phyloP scores from a whole-genome alignment of 2,329 filamentous ascomycete species.

The Elsinoe ampelina region DNA sequence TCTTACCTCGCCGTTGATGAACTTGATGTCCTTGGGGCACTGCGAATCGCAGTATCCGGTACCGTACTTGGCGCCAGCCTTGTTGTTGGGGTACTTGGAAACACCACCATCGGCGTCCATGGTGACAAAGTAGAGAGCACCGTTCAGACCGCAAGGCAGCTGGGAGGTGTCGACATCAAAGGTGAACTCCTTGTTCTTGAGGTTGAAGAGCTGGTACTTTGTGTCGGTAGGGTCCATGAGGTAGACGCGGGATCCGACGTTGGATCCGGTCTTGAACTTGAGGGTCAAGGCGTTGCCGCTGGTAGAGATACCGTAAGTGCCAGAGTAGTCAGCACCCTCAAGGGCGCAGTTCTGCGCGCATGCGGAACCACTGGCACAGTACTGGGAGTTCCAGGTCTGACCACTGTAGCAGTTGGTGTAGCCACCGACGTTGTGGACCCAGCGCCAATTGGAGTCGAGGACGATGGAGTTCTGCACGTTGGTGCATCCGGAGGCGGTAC shows the following conservation, averaged over 20 bases:
- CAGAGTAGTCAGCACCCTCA: slow-evolving; percentile 35
- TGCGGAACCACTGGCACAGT: slow-evolving; percentile 30
- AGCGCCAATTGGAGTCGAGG: slow-evolving; percentile 44
- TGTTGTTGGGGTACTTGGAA: slow-evolving; percentile 30
- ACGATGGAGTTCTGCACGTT: slow-evolving; percentile 29
- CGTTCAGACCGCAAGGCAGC: slow-evolving; percentile 61
- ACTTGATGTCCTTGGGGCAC: slow-evolving; percentile 30
- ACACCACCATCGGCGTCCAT: slow-evolving; percentile 55
- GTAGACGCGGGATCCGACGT: slow-evolving; percentile 35
- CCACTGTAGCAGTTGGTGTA: slow-evolving; percentile 43
- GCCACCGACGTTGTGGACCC: slow-evolving; percentile 36
- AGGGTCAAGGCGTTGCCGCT: slow-evolving; percentile 45
- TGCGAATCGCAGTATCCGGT: slow-evolving; percentile 49
- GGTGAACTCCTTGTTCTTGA: slow-evolving; percentile 60
- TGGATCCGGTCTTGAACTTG: slow-evolving; percentile 49
- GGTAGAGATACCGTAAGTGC: slow-evolving; percentile 42
- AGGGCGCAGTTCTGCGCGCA: slow-evolving; percentile 35
- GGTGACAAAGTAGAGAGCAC: slow-evolving; percentile 56
- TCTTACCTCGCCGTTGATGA: slow-evolving; percentile 20
- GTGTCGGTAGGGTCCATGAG: slow-evolving; percentile 41
- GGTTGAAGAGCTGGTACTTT: slow-evolving; percentile 56
- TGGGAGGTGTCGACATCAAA: slow-evolving; percentile 64
- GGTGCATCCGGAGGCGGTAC: slow-evolving; percentile 34
- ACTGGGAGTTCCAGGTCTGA: slow-evolving; percentile 34
- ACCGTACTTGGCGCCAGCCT: slow-evolving; percentile 48